Conservation (phyloP, 345 rosid genomes). For the Camelina neglecta region DNA sequence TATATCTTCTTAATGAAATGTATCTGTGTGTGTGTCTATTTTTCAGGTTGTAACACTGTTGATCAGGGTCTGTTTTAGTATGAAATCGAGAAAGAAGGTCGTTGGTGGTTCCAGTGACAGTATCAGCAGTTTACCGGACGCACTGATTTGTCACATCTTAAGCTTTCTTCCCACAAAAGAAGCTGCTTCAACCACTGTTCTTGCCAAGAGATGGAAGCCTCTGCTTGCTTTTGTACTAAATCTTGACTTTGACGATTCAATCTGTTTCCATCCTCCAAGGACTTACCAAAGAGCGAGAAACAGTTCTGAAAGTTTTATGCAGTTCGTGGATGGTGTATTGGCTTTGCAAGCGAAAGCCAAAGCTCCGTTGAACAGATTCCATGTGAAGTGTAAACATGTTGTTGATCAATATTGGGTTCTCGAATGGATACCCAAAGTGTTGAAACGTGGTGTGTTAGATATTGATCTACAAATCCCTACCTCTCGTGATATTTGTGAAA, state of each 20-base stretch:
- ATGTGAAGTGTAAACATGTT: background rate
- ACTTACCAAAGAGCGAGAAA: background rate
- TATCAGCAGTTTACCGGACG: background rate
- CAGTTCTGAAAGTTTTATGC: background rate
- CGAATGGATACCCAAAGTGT: background rate
- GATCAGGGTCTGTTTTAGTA: too few relatives aligned
- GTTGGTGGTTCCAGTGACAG: background rate
- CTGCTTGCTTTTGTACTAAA: background rate
- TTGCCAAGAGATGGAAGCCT: background rate
- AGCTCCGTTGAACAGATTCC: background rate
- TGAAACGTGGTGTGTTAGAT: slow-evolving; percentile 15
- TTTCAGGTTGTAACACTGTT: too few relatives aligned
- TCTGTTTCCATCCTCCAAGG: background rate
- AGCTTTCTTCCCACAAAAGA: background rate
- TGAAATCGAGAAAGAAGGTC: background rate
- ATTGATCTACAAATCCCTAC: background rate
- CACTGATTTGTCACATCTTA: background rate
- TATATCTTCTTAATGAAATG: too few relatives aligned
- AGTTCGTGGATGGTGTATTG: background rate
- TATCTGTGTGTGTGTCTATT: too few relatives aligned
- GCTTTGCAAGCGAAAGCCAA: background rate
- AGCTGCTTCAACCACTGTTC: background rate
- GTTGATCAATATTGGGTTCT: background rate
- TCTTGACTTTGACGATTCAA: background rate
- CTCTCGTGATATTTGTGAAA: background rate